Conservation (phyloP, 345 rosid species). For the Garcia nutans region DNA sequence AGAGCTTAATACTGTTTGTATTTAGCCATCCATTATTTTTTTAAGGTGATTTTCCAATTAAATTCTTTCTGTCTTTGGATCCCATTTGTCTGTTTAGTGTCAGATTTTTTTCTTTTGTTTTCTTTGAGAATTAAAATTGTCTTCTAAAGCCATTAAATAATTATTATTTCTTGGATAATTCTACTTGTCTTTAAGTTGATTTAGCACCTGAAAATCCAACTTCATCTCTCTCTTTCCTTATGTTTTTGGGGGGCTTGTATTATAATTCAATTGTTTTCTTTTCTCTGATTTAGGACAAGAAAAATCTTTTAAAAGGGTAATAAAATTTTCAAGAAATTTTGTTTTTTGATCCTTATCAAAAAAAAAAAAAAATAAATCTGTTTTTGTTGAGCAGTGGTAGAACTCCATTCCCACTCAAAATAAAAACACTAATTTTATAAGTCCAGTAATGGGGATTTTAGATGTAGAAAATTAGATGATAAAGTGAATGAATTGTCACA, state of each 20-base stretch:
- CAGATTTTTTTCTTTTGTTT: slow-evolving; percentile 18
- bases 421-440: too few relatives aligned
- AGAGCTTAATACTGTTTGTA: slow-evolving; percentile 7
- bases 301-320: slow-evolving; percentile 17
- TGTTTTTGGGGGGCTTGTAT: background rate
- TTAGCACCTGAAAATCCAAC: background rate
- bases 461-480: background rate
- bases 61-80: slow-evolving; percentile 26
- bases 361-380: background rate
- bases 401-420: too few relatives aligned
- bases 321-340: slow-evolving; percentile 9
- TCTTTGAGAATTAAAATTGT: slow-evolving; percentile 14
- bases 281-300: slow-evolving; percentile 6
- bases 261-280: slow-evolving; percentile 3
- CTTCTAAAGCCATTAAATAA: slow-evolving; percentile 9
- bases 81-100: slow-evolving; percentile 28
- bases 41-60: slow-evolving; percentile 21
- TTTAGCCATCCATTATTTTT: background rate
- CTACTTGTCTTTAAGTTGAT: slow-evolving; percentile 12
- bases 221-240: background rate
- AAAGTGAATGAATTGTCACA: background rate
- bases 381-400: background rate
- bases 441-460: background rate
- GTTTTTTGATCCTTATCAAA: background rate
- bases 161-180: slow-evolving; percentile 11